Evolutionary conservation across 73 alveolate genomes (phyloP).

Genomic region (Tetrahymena borealis): DNA sequence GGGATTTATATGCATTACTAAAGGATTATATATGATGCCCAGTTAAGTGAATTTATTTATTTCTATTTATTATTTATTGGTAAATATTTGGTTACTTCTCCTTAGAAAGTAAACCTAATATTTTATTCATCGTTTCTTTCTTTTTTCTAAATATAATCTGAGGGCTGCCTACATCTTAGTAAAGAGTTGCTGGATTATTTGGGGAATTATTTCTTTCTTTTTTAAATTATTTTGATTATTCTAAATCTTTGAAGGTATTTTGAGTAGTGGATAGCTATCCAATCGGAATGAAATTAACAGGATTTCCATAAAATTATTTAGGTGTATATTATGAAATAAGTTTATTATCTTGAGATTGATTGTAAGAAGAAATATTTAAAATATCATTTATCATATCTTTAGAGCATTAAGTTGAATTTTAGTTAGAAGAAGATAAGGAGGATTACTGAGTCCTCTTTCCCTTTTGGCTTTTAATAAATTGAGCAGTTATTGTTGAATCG

Average conservation of each 20-base stretch:
- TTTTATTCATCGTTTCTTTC: neutral
- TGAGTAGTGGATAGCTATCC: neutral
- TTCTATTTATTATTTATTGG: neutral
- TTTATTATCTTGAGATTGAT: neutral
- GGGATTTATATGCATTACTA: neutral
- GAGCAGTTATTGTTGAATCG: neutral
- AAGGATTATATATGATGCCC: neutral
- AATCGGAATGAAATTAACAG: neutral
- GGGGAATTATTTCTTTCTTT: neutral
- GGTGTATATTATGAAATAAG: neutral
- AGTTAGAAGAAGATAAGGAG: neutral
- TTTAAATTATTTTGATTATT: neutral
- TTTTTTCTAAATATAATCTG: neutral
- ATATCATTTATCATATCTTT: neutral
- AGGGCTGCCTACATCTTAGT: neutral
- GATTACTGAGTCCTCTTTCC: neutral
- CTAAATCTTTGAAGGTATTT: neutral
- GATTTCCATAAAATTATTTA: neutral
- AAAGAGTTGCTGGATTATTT: neutral
- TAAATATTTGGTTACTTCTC: neutral
- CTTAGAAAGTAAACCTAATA: neutral
- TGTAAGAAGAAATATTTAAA: neutral
- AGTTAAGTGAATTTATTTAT: neutral
- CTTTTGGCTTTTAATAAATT: neutral
- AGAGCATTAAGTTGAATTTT: neutral